These are phyloP conservation scores for Gloeopeniophorella convolvens DNA, from an alignment of 768 basidiomycete genomes.

Conservation along the genomic window DNA sequence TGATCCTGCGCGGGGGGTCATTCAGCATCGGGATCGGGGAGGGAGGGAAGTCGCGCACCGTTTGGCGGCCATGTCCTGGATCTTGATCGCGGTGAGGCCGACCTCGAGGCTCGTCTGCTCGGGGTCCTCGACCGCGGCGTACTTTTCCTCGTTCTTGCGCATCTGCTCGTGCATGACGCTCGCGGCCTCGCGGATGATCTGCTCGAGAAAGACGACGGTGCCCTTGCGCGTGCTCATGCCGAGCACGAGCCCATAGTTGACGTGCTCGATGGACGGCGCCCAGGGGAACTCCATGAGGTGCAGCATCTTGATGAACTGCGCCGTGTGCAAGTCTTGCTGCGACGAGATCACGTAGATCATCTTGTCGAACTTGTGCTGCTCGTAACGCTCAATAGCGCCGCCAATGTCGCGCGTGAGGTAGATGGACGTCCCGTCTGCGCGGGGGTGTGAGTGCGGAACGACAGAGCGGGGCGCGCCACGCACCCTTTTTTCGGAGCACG, in stretches of 20 bases:
- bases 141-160: constrained; percentile 91
- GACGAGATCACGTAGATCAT: constrained; percentile 93
- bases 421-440: constrained; percentile 82
- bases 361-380: constrained; percentile 84
- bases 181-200: constrained; percentile 85
- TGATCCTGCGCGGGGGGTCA: constrained; percentile 55
- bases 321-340: constrained; percentile 80
- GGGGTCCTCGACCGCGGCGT: constrained; percentile 81
- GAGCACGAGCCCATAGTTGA: constrained; percentile 87
- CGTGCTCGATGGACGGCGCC: constrained; percentile 76
- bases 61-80: constrained; percentile 95
- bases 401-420: constrained; percentile 95
- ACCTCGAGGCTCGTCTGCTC: constrained; percentile 72
- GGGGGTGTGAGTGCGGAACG: background rate
- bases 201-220: constrained; percentile 90
- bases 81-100: constrained; percentile 93
- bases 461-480: constrained; percentile 17
- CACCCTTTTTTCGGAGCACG: constrained; percentile 81
- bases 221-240: constrained; percentile 96
- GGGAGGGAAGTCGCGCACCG: constrained; percentile 42
- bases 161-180: constrained; percentile 96
- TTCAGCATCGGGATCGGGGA: background rate
- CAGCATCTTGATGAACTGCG: constrained; percentile 92
- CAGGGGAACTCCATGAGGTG: constrained; percentile 85
- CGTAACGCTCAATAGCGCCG: constrained; percentile 86